A percentile compares a stretch with the other conserved stretches of the same genome.
phyloP scores from a whole-genome alignment of 1,139 yeast species.

The Insectozyma bohioensis region DNA sequence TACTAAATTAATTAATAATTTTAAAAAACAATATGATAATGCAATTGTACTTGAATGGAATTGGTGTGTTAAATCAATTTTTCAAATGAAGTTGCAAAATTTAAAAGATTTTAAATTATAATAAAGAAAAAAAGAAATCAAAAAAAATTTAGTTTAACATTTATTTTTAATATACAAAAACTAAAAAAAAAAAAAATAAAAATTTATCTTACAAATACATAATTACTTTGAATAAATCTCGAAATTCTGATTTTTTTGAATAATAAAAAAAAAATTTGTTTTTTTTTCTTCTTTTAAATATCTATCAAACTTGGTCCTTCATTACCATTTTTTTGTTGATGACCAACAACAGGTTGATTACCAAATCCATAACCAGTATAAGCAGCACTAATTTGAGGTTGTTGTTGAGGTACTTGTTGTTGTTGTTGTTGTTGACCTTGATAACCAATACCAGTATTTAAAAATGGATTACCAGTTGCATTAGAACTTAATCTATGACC shows the following conservation, averaged over 20 bases:
- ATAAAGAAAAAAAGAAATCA: constrained; percentile 1
- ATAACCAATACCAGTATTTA: constrained; percentile 74
- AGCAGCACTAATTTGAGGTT: constrained; percentile 27
- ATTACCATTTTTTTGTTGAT: constrained; percentile 28
- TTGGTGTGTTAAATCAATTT: constrained; percentile 63
- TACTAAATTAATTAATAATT: constrained; percentile 40
- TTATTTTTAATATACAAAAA: constrained; percentile 1
- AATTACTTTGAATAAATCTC: not conserved
- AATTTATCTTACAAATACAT: not conserved
- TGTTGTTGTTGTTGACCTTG: constrained; percentile 51
- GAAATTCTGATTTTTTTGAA: not conserved
- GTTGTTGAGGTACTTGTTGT: constrained; percentile 18
- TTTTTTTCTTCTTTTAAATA: constrained; percentile 22
- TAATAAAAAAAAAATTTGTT: not conserved
- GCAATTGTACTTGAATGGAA: constrained; percentile 59
- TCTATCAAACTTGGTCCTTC: constrained; percentile 53
- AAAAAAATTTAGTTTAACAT: not conserved
- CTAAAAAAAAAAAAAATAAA: not conserved
- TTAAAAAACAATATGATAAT: constrained; percentile 25
- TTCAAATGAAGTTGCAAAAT: constrained; percentile 40
- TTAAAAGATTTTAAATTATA: constrained; percentile 24
- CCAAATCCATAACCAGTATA: constrained; percentile 96
- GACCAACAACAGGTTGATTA: constrained; percentile 44
- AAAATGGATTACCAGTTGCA: constrained; percentile 70
- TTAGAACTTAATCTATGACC: constrained; percentile 40